phyloP scores from a whole-genome alignment of 2,329 filamentous ascomycete species.

The Rutstroemia sp. region DNA sequence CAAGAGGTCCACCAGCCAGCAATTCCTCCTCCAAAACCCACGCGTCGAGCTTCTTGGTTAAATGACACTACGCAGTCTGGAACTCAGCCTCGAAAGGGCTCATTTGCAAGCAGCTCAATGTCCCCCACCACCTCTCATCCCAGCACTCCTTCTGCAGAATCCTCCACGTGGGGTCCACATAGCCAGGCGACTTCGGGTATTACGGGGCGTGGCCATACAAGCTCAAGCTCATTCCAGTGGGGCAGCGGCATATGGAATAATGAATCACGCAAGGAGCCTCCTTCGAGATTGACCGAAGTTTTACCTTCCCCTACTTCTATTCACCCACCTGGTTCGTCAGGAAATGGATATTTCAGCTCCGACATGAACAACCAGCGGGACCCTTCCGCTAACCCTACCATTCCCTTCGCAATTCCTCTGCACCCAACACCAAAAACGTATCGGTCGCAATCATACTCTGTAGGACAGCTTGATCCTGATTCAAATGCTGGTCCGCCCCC shows the following conservation, averaged over 20 bases:
- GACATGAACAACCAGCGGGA: slow-evolving; percentile 42
- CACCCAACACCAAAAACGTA: slow-evolving; percentile 90
- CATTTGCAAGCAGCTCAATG: slow-evolving; percentile 69
- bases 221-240: slow-evolving; percentile 54
- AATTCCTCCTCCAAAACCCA: slow-evolving; percentile 50
- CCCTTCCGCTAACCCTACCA: slow-evolving; percentile 52
- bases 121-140: slow-evolving; percentile 76
- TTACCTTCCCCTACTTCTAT: slow-evolving; percentile 65
- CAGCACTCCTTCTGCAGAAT: slow-evolving; percentile 67
- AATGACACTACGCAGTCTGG: slow-evolving; percentile 67
- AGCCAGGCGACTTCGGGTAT: slow-evolving; percentile 34
- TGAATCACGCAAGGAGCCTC: slow-evolving; percentile 67
- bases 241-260: slow-evolving; percentile 77
- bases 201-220: slow-evolving; percentile 37
- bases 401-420: slow-evolving; percentile 80
- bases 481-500: slow-evolving; percentile 22
- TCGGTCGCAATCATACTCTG: slow-evolving; percentile 93
- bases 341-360: slow-evolving; percentile 38
- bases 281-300: slow-evolving; percentile 66
- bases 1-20: slow-evolving; percentile 43
- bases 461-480: slow-evolving; percentile 78
- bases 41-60: slow-evolving; percentile 74
- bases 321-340: slow-evolving; percentile 37
- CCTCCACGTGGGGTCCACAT: slow-evolving; percentile 48
- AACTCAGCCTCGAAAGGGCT: slow-evolving; percentile 60